Percentiles rank a stretch among this genome's conserved stretches.
phyloP scores from a whole-genome alignment of 768 basidiomycete genomes.

The Pholiota molesta region DNA sequence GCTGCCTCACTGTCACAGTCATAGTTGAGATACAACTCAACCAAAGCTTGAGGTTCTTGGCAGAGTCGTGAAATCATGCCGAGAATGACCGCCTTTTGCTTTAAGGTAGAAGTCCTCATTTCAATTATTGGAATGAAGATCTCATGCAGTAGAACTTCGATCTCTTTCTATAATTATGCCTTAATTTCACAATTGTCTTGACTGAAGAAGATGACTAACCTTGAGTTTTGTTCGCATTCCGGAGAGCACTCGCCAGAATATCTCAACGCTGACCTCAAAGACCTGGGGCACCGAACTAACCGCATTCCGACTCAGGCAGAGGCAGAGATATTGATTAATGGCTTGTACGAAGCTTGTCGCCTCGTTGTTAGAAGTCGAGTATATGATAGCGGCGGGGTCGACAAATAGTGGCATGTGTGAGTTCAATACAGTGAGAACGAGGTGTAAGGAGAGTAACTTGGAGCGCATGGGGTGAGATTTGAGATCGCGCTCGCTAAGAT shows the following conservation, averaged over 20 bases:
- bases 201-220: conserved; percentile 45
- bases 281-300: conserved; percentile 95
- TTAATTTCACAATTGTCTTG: conserved; percentile 10
- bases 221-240: conserved; percentile 96
- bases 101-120: conserved; percentile 94
- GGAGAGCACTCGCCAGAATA: conserved; percentile 95
- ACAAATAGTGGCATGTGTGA: conserved; percentile 91
- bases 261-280: conserved; percentile 97
- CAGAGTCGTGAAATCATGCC: conserved; percentile 87
- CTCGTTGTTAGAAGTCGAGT: conserved; percentile 87
- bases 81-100: conserved; percentile 92
- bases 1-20: conserved; percentile 95
- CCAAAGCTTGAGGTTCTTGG: conserved; percentile 96
- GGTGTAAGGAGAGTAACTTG: conserved; percentile 91
- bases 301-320: conserved; percentile 92
- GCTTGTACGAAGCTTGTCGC: conserved; percentile 91
- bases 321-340: conserved; percentile 93
- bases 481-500: conserved; percentile 84
- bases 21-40: conserved; percentile 98
- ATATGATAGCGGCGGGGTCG: conserved; percentile 87
- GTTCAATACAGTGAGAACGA: conserved; percentile 89
- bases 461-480: conserved; percentile 98
- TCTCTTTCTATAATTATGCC: conserved; percentile 79
- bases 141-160: conserved; percentile 97
- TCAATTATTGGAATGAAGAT: conserved; percentile 98